Evolutionary conservation across 441 rosid species (phyloP), one percentile per base, ranked within the genome.

Genomic region (Erysimum pusillum): DNA sequence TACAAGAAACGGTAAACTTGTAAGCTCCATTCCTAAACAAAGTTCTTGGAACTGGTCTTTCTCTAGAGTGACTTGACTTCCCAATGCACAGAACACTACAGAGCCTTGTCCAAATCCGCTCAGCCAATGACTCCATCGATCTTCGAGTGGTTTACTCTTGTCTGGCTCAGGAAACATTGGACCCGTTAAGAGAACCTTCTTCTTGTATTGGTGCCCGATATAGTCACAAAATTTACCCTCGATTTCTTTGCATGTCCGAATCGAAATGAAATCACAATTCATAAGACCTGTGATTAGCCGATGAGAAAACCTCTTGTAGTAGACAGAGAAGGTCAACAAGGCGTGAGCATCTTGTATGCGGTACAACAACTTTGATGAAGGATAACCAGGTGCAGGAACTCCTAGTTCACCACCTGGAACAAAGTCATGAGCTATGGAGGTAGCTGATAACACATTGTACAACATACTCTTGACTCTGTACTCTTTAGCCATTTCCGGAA

Each of bases 181-280:
- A 51, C 57, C 57, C 3, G 57, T 51, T 12, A 51, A 4, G 32
- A 51, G 13, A 51, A 51, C 12, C 31, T 9, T 51, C 32, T 51
- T 51, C 13, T 51, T 7, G 57, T 51, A 51, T 2, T 51, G 57
- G 11, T 0, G 14, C 31, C 20, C 57, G 7, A 51, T 51, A 20
- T 9, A 51, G 6, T 51, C 57, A 4, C 57, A 20, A 6, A 51
- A 51, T 20, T 5, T 51, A 51, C 57, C 57, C 22, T 51, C 56
- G 3, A 51, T 51, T 51, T 88, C 92, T 9, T 18, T 51, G 63
- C 88, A 88, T 1, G 89, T 88, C 39, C 92, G 80, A 32, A 87
- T 51, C 2, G 86, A 76, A 0, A 88, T 61, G 9, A 67, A 85
- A 39, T 88, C 88, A 11, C 80, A 77, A 34, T 73, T 76, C 61